phyloP scores from a whole-genome alignment of 192 early-diverging fungal species.

The Coemansia sp. region DNA sequence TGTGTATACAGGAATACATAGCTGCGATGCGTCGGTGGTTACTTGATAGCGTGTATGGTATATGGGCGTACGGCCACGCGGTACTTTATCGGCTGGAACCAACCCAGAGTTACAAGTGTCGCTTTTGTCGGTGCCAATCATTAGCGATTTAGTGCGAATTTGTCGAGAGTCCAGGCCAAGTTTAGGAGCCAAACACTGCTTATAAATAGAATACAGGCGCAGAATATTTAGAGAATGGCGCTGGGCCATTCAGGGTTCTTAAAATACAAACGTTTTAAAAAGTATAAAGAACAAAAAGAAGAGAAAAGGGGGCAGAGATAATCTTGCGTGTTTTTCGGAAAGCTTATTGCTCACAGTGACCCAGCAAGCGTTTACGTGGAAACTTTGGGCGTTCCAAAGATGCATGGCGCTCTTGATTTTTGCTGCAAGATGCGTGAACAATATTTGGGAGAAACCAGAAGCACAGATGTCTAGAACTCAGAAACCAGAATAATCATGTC shows the following conservation, averaged over 20 bases:
- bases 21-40: neutral
- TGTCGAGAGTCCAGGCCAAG: neutral
- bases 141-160: neutral
- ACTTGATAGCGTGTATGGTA: conserved; percentile 4
- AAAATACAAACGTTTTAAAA: neutral
- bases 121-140: neutral
- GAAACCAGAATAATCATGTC: conserved; percentile 3
- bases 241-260: neutral
- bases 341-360: no score
- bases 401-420: neutral
- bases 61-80: neutral
- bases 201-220: neutral
- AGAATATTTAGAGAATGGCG: neutral
- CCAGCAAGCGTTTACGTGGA: no score
- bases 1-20: conserved; percentile 21
- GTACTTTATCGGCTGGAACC: neutral
- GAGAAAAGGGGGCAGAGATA: neutral
- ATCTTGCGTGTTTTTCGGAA: no score
- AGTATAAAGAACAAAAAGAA: neutral
- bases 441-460: neutral
- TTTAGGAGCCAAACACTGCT: neutral
- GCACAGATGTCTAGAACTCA: neutral
- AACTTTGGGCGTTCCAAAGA: neutral
- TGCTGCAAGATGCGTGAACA: neutral
- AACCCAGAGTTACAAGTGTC: neutral